Conservation (phyloP, 345 rosid genomes). For the Salix exigua region DNA sequence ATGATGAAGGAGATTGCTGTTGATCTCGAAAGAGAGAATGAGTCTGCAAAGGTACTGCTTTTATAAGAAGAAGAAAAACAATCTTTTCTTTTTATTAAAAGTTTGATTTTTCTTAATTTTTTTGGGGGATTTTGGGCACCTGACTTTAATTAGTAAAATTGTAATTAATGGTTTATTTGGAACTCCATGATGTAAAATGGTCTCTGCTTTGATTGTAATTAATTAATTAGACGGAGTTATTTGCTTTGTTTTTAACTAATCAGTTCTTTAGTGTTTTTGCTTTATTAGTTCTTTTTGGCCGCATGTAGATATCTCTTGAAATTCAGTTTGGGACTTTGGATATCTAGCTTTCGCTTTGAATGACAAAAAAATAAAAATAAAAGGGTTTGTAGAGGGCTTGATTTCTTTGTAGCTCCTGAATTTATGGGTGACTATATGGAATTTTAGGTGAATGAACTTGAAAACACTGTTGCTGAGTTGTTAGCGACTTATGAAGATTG, state of each 20-base stretch:
- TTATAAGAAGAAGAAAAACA: too few species aligned
- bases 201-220: not conserved
- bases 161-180: not conserved
- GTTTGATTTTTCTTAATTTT: too few species aligned
- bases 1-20: slow-evolving; percentile 69
- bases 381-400: not conserved
- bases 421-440: not conserved
- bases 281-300: not conserved
- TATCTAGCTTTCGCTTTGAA: not conserved
- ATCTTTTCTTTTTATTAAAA: too few species aligned
- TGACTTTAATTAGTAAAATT: not conserved
- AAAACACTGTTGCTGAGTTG: slow-evolving; percentile 57
- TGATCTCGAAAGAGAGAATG: slow-evolving; percentile 65
- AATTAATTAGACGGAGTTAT: not conserved
- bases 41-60: slow-evolving; percentile 53
- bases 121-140: not conserved
- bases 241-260: not conserved
- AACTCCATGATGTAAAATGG: not conserved
- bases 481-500: slow-evolving; percentile 49
- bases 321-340: not conserved
- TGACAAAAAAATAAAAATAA: not conserved
- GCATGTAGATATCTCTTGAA: not conserved
- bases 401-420: not conserved
- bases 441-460: slow-evolving; percentile 71
- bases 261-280: not conserved